These are phyloP conservation scores for Terfezia boudieri DNA, from an alignment of 495 filamentous ascomycete genomes.

Conservation along the genomic window DNA sequence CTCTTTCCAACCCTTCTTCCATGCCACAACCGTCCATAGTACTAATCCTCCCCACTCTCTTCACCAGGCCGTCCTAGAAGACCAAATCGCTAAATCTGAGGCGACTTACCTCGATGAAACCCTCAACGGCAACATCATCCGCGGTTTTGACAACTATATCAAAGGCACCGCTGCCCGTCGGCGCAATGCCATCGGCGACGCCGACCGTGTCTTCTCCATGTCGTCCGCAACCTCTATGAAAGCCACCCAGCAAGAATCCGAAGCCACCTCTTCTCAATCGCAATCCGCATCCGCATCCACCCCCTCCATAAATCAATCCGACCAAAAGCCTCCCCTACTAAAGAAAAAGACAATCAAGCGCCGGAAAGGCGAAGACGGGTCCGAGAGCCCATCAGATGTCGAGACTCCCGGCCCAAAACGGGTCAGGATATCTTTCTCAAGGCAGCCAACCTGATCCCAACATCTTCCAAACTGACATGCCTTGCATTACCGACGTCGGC, in stretches of 20 bases:
- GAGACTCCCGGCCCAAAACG: conserved; percentile 19
- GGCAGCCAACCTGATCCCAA: conserved; percentile 3
- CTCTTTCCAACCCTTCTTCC: neutral
- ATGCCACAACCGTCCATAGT: neutral
- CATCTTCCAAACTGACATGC: too few relatives aligned
- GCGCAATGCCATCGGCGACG: conserved; percentile 28
- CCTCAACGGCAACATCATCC: conserved; percentile 80
- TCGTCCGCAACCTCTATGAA: conserved; percentile 34
- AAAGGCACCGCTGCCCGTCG: conserved; percentile 44
- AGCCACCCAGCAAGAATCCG: conserved; percentile 12
- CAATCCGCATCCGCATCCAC: conserved; percentile 15
- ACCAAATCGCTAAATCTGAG: conserved; percentile 65
- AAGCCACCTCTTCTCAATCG: conserved; percentile 13
- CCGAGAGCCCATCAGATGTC: conserved; percentile 19
- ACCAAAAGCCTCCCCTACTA: conserved; percentile 3
- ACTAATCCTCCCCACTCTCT: too few relatives aligned
- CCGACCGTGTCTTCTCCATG: conserved; percentile 34
- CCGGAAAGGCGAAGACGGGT: conserved; percentile 16
- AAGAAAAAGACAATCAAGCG: conserved; percentile 17
- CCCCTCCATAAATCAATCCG: conserved; percentile 1
- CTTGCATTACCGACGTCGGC: too few relatives aligned
- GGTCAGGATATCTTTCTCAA: conserved; percentile 18
- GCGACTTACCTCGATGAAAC: conserved; percentile 79
- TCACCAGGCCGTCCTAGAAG: conserved; percentile 41
- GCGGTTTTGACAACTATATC: conserved; percentile 92